These are phyloP conservation scores for Hygrophorus russula DNA, from an alignment of 768 basidiomycete genomes.

Conservation along the genomic window DNA sequence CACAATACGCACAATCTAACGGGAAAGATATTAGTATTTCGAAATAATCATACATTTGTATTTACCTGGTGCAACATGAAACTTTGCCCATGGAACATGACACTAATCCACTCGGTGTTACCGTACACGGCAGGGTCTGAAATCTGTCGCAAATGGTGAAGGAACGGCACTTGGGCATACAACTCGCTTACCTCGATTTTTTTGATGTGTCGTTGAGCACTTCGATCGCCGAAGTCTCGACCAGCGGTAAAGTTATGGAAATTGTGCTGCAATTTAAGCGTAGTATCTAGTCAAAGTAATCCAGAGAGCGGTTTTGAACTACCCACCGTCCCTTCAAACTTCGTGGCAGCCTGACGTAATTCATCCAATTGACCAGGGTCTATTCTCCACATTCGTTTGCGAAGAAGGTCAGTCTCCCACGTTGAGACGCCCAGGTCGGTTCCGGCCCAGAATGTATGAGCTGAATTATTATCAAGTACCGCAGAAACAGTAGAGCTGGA, in stretches of 20 bases:
- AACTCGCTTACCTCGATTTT: conserved; percentile 52
- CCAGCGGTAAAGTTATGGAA: conserved; percentile 97
- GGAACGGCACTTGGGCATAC: background rate
- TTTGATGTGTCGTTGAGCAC: conserved; percentile 82
- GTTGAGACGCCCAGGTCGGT: conserved; percentile 24
- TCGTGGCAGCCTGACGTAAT: conserved; percentile 45
- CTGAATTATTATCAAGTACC: conserved; percentile 11
- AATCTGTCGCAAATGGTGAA: conserved; percentile 35
- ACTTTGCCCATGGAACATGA: conserved; percentile 91
- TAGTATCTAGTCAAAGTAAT: background rate
- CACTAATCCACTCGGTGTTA: conserved; percentile 89
- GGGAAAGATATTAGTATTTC: background rate
- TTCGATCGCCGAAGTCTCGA: conserved; percentile 72
- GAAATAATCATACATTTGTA: conserved; percentile 3
- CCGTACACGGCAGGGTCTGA: conserved; percentile 83
- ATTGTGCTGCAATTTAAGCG: conserved; percentile 48
- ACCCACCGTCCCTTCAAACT: conserved; percentile 58
- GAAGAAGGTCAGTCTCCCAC: conserved; percentile 46
- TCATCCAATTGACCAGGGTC: conserved; percentile 36
- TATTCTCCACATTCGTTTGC: conserved; percentile 67
- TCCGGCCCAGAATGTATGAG: conserved; percentile 55
- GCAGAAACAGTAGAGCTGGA: conserved; percentile 14
- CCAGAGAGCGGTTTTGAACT: background rate
- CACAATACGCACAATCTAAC: conserved; percentile 27
- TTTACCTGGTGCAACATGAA: conserved; percentile 98